phyloP scores from a whole-genome alignment of 352 stramenopile species.

The Phytophthora pluvialis region DNA sequence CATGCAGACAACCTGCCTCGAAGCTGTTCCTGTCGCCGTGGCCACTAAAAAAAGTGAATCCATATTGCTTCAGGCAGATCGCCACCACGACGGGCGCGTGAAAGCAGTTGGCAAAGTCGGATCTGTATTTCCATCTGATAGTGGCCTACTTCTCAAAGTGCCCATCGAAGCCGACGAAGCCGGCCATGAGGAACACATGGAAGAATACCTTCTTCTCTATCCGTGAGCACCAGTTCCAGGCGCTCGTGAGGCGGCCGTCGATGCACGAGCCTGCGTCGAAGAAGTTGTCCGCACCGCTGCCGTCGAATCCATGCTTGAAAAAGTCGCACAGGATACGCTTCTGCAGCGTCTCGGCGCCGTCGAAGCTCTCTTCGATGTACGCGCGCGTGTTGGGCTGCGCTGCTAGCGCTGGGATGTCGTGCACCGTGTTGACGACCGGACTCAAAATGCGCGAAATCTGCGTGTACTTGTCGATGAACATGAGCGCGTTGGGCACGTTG shows the following conservation, averaged over 20 bases:
- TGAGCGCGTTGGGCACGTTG: constrained; percentile 95
- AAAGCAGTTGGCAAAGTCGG: constrained; percentile 22
- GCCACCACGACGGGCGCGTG: constrained; percentile 8
- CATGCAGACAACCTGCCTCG: neutral
- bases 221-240: constrained; percentile 94
- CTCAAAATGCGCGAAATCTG: constrained; percentile 82
- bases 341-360: constrained; percentile 66
- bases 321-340: constrained; percentile 90
- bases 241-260: constrained; percentile 91
- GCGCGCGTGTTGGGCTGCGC: constrained; percentile 47
- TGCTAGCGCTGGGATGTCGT: constrained; percentile 54
- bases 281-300: constrained; percentile 90
- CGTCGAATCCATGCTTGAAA: constrained; percentile 95
- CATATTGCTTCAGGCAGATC: constrained; percentile 20
- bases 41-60: constrained; percentile 15
- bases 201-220: constrained; percentile 93
- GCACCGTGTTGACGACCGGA: constrained; percentile 64
- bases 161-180: constrained; percentile 94
- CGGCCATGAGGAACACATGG: constrained; percentile 91
- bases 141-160: constrained; percentile 86
- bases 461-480: constrained; percentile 97
- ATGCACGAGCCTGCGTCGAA: constrained; percentile 89
- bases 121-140: constrained; percentile 33
- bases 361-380: constrained; percentile 86
- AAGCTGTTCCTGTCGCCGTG: neutral